Percentiles rank a stretch among this genome's conserved stretches.
Evolutionary conservation across 164 flowering plant species (phyloP).

Genomic region (Chimonanthus praecox): DNA sequence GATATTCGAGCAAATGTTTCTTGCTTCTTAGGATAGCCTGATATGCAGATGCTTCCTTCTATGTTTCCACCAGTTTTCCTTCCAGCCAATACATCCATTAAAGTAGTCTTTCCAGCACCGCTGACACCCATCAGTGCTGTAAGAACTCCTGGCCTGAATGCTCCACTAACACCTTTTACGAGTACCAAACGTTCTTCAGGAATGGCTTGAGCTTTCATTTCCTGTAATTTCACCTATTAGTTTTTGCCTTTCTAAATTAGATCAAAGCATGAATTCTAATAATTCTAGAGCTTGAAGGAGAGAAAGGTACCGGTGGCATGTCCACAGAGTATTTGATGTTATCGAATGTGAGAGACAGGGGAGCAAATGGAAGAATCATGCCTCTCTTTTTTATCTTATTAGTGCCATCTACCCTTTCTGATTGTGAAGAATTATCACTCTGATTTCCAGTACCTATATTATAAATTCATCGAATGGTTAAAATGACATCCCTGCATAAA

Average conservation of each 20-base stretch:
- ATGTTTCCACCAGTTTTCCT: constrained; percentile 48
- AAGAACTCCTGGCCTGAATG: constrained; percentile 56
- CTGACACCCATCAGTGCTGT: constrained; percentile 61
- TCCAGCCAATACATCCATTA: constrained; percentile 52
- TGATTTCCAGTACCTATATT: too few species aligned
- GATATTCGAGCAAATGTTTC: constrained; percentile 50
- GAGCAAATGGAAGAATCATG: constrained; percentile 50
- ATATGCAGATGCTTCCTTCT: constrained; percentile 38
- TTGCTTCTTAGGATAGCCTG: constrained; percentile 48
- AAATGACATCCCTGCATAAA: too few species aligned
- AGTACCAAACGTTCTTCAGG: constrained; percentile 12
- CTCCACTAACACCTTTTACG: constrained; percentile 44
- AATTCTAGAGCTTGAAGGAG: background rate
- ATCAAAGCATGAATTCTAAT: constrained; percentile 17
- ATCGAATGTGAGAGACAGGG: constrained; percentile 39
- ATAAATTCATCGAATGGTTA: too few species aligned
- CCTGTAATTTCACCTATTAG: constrained; percentile 9
- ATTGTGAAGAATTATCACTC: too few species aligned
- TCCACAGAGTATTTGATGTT: constrained; percentile 18
- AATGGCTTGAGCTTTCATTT: constrained; percentile 27
- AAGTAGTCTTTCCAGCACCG: constrained; percentile 57
- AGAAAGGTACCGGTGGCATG: constrained; percentile 41
- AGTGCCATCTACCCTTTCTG: constrained; percentile 1
- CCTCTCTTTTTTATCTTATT: constrained; percentile 22
- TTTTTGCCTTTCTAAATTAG: too few species aligned